Conservation (phyloP, 257 asterid genomes). For the Lithospermum erythrorhizon region DNA sequence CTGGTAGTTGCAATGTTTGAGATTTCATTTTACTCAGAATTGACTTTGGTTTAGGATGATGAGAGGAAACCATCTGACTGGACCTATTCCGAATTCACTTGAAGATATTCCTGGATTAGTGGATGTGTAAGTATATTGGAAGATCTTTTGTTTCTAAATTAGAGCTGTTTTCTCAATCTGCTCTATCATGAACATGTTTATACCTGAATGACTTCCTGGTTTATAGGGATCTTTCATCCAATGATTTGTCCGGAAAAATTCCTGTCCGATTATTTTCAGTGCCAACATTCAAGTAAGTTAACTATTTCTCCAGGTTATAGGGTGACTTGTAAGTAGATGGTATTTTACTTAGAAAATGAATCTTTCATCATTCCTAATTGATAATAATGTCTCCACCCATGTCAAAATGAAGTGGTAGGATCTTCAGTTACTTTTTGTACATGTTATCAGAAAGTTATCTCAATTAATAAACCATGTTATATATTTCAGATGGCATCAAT, state of each 20-base stretch:
- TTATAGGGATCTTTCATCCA: slow-evolving; percentile 76
- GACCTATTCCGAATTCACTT: slow-evolving; percentile 53
- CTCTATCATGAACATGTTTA: too few species aligned
- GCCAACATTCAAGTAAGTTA: slow-evolving; percentile 56
- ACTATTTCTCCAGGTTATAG: background rate
- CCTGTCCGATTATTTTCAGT: slow-evolving; percentile 46
- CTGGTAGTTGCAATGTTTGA: background rate
- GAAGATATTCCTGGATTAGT: slow-evolving; percentile 34
- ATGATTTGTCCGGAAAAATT: slow-evolving; percentile 57
- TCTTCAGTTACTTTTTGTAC: too few species aligned
- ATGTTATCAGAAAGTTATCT: too few species aligned
- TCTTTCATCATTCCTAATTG: too few species aligned
- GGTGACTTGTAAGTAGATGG: too few species aligned
- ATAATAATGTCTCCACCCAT: too few species aligned
- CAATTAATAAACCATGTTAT: too few species aligned
- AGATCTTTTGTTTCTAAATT: background rate
- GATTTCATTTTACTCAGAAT: background rate
- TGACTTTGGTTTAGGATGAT: slow-evolving; percentile 34
- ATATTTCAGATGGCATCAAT: too few species aligned
- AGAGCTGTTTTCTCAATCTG: background rate
- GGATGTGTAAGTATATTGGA: slow-evolving; percentile 42
- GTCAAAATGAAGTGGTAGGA: too few species aligned
- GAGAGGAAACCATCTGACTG: slow-evolving; percentile 47
- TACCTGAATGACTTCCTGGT: background rate
- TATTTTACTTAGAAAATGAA: too few species aligned